Conservation (phyloP, 306 rosid genomes). For the Sesbania bispinosa region DNA sequence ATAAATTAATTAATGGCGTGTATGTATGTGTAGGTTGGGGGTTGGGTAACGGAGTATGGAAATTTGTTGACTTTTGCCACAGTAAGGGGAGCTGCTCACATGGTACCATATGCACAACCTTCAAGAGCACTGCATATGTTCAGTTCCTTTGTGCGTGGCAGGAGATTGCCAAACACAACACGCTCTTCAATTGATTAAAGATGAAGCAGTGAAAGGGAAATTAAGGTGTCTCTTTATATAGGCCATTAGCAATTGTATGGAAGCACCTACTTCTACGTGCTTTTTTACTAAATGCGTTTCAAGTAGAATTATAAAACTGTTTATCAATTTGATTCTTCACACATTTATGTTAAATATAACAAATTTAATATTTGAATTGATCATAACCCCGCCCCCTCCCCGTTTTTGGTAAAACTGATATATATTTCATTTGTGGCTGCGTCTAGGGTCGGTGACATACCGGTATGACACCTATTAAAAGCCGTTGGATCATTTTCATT, state of each 20-base stretch:
- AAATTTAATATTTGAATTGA: too few relatives aligned
- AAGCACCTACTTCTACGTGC: too few relatives aligned
- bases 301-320: background rate
- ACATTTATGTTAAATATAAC: background rate
- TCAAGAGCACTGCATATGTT: conserved; percentile 76
- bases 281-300: too few relatives aligned
- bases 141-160: conserved; percentile 54
- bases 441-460: too few relatives aligned
- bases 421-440: too few relatives aligned
- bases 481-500: too few relatives aligned
- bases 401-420: too few relatives aligned
- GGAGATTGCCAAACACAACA: conserved; percentile 68
- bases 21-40: conserved; percentile 47
- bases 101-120: conserved; percentile 92
- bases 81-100: conserved; percentile 84
- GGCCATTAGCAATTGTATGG: conserved; percentile 9
- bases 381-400: too few relatives aligned
- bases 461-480: too few relatives aligned
- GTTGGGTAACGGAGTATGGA: conserved; percentile 90
- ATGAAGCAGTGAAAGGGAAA: background rate
- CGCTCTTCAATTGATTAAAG: conserved; percentile 40
- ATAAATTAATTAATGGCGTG: background rate
- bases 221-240: background rate
- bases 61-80: conserved; percentile 74
- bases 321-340: background rate